Base-by-base conservation (phyloP, 2,329 filamentous ascomycete species). In the Colletotrichum sp. region DNA sequence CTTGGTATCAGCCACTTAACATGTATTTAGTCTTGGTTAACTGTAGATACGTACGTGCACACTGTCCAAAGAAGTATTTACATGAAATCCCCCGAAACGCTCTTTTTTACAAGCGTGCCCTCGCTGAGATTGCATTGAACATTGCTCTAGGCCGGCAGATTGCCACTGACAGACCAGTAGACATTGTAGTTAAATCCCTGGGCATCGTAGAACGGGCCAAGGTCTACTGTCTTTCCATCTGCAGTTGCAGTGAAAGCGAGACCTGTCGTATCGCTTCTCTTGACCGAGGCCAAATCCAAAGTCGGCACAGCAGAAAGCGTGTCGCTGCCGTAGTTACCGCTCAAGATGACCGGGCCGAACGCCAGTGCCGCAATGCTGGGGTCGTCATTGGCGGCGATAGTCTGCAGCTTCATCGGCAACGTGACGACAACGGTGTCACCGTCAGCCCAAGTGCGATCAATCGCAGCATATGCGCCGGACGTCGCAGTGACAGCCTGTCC, bases 381-480 rank as follows among this genome's bases (percentile, higher is more conserved):
- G 36, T 89, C 83, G 69, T 90, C 88, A 71, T 90, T 89, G n/a
- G 89, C 86, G 0, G 84, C 74, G 2, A 90, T 78, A 0, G 83
- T 83, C 7, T 84, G 82, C 1, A 90, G 79, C 16, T 79, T 80
- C 87, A 89, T 89, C 0, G 87, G 88, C 4, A 90, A 79, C n/a
- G 80, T 83, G 6, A 90, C 78, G 0, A 81, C 82, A 5, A 90
- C 84, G 1, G 64, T 82, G 73, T 90, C 88, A 3, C 85, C 86
- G 0, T 84, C 82, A 0, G 48, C 77, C 89, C 88, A 90, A 0
- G 79, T 78, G 2, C 87, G 82, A 16, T 81, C 79, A 12, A 90
- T 72, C 0, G 81, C 80, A 5, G 86, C 84, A 71, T 90, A 89
- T 0, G 84, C 81, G 2, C 87, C 87, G 0, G 88, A 79, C 0